phyloP scores from a whole-genome alignment of 305 asterid species.

The Fraxinus xanthoxyloides region DNA sequence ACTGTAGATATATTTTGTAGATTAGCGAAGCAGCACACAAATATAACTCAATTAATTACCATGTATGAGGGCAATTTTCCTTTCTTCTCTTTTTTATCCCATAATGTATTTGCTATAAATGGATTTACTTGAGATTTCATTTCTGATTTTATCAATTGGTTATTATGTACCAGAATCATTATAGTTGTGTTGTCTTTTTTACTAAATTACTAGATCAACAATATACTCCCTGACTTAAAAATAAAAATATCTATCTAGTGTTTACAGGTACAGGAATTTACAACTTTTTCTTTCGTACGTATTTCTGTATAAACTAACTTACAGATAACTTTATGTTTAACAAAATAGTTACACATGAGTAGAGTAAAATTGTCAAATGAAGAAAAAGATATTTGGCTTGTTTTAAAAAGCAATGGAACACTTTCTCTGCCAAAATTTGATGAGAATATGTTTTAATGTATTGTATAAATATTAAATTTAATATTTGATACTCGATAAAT shows the following conservation, averaged over 20 bases:
- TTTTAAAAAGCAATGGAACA: neutral
- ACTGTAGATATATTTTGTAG: slow-evolving; percentile 92
- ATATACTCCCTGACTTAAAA: neutral
- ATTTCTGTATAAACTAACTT: neutral
- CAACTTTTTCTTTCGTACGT: neutral
- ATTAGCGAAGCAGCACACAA: slow-evolving; percentile 81
- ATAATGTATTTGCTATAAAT: slow-evolving; percentile 1
- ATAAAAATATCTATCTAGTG: neutral
- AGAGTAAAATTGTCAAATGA: slow-evolving; percentile 6
- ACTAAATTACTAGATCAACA: neutral
- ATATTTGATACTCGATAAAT: neutral
- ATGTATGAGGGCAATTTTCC: slow-evolving; percentile 50
- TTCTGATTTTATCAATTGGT: neutral
- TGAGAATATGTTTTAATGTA: neutral
- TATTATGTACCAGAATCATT: neutral
- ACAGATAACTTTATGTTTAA: neutral
- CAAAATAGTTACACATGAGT: neutral
- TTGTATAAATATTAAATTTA: neutral
- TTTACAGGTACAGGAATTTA: neutral
- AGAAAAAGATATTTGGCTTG: neutral
- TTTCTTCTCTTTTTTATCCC: slow-evolving; percentile 16
- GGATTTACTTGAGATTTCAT: neutral
- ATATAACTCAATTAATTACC: slow-evolving; percentile 83
- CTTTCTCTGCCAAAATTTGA: slow-evolving; percentile 20
- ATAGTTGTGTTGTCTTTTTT: slow-evolving; percentile 12